These are phyloP conservation scores for Lojkania enalia DNA, from an alignment of 2,329 filamentous ascomycete genomes.

Conservation along the genomic window DNA sequence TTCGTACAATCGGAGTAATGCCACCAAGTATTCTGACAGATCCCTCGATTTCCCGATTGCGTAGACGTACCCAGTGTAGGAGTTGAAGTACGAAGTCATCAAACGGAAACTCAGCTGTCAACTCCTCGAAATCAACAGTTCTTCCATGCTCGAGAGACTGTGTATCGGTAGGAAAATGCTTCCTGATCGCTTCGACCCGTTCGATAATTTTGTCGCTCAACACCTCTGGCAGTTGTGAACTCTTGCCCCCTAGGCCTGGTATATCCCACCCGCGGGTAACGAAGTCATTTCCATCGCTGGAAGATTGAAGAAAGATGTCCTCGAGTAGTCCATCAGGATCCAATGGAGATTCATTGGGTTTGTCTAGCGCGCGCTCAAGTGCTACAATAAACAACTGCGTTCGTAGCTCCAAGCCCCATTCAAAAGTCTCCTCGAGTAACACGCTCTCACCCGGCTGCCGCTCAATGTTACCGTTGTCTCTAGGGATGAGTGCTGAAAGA, in stretches of 20 bases:
- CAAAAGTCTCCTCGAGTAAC: constrained; percentile 50
- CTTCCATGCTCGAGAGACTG: constrained; percentile 33
- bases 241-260: constrained; percentile 42
- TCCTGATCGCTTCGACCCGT: constrained; percentile 45
- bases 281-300: constrained; percentile 13
- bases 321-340: constrained; percentile 47
- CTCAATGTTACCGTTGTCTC: constrained; percentile 8
- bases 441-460: constrained; percentile 43
- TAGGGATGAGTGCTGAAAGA: constrained; percentile 26
- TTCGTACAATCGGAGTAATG: constrained; percentile 42
- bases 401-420: constrained; percentile 57
- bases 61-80: constrained; percentile 52
- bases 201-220: constrained; percentile 42
- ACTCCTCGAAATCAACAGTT: constrained; percentile 46
- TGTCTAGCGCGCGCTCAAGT: constrained; percentile 39
- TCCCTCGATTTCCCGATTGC: constrained; percentile 51
- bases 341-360: constrained; percentile 28
- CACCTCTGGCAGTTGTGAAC: constrained; percentile 40
- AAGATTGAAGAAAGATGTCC: constrained; percentile 46
- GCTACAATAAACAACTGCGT: constrained; percentile 58
- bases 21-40: constrained; percentile 50
- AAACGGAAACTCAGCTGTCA: constrained; percentile 57
- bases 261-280: constrained; percentile 42
- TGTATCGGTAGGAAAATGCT: constrained; percentile 37
- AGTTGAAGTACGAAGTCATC: constrained; percentile 50